Evolutionary conservation across 345 rosid species (phyloP), one percentile per base, ranked within the genome.

Genomic region (Clausena lansium): DNA sequence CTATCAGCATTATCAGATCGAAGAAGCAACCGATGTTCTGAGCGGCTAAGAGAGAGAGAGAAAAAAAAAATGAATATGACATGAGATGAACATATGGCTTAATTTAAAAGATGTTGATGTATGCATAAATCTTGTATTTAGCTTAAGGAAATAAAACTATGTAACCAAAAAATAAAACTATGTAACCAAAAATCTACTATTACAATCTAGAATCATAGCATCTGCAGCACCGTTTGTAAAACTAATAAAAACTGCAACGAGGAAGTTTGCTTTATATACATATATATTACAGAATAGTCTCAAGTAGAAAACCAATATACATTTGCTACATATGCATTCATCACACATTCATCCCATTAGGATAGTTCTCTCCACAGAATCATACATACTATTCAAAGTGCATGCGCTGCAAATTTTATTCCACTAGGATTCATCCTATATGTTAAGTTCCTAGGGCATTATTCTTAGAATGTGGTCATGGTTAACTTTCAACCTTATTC

Each of bases 1-100:
- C 98, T 92, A 85, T 95, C 99, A 6, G 99, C 97, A 83, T 95
- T 95, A 85, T 95, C 99, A 70, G 88, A 91, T 73, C 99, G 89
- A 67, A 95, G 98, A 84, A 95, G 97, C 72, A 95, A 86, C 62
- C 99, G 86, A 77, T 95, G 93, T 82, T 95, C 99, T 73, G 99
- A 95, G 81, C 97, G 98, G 85, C 98, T 95, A 83, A 45, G 68
- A 79, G 19, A 57, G n/a, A n/a, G n/a, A n/a, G n/a, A n/a, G n/a
- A n/a, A n/a, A 78, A 70, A 74, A 67, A 71, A 59, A 39, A 71
- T 75, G 64, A 62, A n/a, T 66, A 25, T 70, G 80, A 72, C 20
- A 58, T 36, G 58, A 5, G 76, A 35, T 33, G 9, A 4, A 30
- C 52, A 35, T 17, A 15, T 33, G 30, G 27, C 32, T 70, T 8